Evolutionary conservation across 345 rosid species (phyloP), one percentile per base, ranked within the genome.

Genomic region (Lumnitzera racemosa): DNA sequence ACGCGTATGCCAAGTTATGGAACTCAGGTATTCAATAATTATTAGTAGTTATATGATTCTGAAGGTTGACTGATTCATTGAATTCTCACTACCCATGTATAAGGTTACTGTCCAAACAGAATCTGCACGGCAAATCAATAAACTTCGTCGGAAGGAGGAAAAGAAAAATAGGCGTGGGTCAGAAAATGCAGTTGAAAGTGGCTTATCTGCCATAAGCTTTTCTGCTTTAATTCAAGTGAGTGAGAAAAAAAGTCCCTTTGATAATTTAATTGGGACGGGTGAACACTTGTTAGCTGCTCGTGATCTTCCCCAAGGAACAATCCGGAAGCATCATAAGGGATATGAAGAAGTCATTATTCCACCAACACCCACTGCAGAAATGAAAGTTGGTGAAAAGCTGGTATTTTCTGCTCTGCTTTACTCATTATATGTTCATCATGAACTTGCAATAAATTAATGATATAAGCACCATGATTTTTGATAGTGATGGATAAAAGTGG

Each of bases 141-240:
- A 92, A 69, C 90, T 92, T 58, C 85, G 98, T 49, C 96, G 96
- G 52, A 92, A 89, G 81, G 98, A 92, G 79, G 97, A 87, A 84
- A 89, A 84, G 79, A 80, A 83, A 63, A 67, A 82, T 65, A 85
- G 85, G 69, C 91, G 91, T 8, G 88, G 80, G 78, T 66, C 80
- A 47, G 98, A 92, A 64, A 67, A 76, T 67, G 85, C 82, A 57
- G 75, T 74, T 64, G 98, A 85, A 70, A 80, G 58, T 49, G 84
- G 85, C 54, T 75, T 83, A 51, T 79, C 89, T 49, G 70, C 77
- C 61, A 72, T 83, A 67, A 87, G 83, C 70, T 92, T 92, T 84
- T 89, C 91, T 70, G 81, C 89, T 69, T 82, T 92, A 77, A 83
- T 92, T 67, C 81, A 84, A 73, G 98, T 96, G 41, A 92, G 96